A percentile compares a stretch with the other conserved stretches of the same genome.
These are phyloP conservation scores for Mesembryanthemum crystallinum DNA, from an alignment of 148 eudicot species.

Conservation along the genomic window DNA sequence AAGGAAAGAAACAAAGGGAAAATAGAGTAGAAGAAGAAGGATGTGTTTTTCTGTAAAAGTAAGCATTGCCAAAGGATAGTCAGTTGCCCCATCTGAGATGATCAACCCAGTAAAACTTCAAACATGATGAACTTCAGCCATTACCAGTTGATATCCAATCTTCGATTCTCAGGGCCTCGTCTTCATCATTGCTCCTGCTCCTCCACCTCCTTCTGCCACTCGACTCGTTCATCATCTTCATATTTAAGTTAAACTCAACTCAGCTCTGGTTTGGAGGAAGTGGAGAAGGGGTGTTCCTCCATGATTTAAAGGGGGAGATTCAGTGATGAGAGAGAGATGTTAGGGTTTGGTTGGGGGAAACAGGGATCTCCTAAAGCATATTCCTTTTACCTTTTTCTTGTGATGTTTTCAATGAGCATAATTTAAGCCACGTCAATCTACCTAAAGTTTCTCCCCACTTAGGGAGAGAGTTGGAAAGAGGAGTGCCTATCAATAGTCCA, in stretches of 20 bases:
- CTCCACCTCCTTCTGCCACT: constrained; percentile 11
- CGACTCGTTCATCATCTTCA: neutral
- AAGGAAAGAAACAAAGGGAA: neutral
- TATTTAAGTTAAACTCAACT: neutral
- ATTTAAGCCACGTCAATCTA: constrained; percentile 20
- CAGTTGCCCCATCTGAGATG: constrained; percentile 43
- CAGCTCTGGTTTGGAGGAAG: too few relatives aligned
- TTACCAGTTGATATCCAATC: neutral
- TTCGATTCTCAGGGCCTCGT: neutral
- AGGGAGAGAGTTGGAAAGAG: too few relatives aligned
- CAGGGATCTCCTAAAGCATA: constrained; percentile 45
- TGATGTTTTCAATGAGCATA: constrained; percentile 4
- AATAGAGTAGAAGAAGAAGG: neutral
- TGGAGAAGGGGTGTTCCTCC: constrained; percentile 1
- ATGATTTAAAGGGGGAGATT: constrained; percentile 17
- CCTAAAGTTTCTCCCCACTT: constrained; percentile 20
- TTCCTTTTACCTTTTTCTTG: constrained; percentile 25
- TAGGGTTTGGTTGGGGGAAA: constrained; percentile 21
- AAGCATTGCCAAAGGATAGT: constrained; percentile 49
- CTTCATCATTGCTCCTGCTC: neutral
- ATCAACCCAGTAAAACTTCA: constrained; percentile 17
- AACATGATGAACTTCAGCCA: constrained; percentile 6
- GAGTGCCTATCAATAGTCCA: neutral
- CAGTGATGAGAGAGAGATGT: too few relatives aligned
- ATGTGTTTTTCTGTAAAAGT: neutral